These are phyloP conservation scores for Talaromyces borbonicus DNA, from an alignment of 495 filamentous ascomycete genomes.

Conservation along the genomic window DNA sequence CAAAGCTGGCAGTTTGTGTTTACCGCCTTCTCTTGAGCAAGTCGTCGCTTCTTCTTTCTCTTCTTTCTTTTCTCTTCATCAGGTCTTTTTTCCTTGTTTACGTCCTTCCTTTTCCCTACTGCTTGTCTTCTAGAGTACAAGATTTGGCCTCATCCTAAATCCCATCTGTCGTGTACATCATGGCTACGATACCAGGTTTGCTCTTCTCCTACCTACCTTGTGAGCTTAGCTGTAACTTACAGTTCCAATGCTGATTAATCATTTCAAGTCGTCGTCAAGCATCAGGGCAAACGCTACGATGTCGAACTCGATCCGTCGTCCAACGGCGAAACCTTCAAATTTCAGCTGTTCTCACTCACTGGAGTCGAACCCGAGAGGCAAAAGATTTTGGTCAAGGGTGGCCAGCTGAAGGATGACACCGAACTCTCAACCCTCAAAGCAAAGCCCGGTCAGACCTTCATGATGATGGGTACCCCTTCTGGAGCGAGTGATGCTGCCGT, in stretches of 20 bases:
- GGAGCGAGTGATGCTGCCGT: constrained; percentile 41
- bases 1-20: constrained; percentile 18
- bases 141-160: background rate
- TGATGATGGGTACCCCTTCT: constrained; percentile 93
- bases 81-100: background rate
- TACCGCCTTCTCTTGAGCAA: constrained; percentile 17
- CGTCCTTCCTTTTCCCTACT: too few species aligned
- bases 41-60: background rate
- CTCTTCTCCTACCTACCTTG: constrained; percentile 4
- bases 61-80: background rate
- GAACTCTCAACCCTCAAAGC: constrained; percentile 72
- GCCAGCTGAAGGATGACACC: constrained; percentile 90
- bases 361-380: constrained; percentile 94
- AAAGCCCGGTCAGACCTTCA: constrained; percentile 78
- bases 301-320: constrained; percentile 80
- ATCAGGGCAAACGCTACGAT: constrained; percentile 87
- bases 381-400: constrained; percentile 89
- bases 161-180: constrained; percentile 22
- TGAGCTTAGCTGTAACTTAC: constrained; percentile 1
- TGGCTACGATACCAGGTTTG: constrained; percentile 56
- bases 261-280: constrained; percentile 85
- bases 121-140: too few species aligned
- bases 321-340: constrained; percentile 88
- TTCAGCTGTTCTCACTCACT: constrained; percentile 87
- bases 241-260: constrained; percentile 19